These are phyloP conservation scores for Fusarium sp. DNA, from an alignment of 2,329 filamentous ascomycete genomes.

Conservation along the genomic window DNA sequence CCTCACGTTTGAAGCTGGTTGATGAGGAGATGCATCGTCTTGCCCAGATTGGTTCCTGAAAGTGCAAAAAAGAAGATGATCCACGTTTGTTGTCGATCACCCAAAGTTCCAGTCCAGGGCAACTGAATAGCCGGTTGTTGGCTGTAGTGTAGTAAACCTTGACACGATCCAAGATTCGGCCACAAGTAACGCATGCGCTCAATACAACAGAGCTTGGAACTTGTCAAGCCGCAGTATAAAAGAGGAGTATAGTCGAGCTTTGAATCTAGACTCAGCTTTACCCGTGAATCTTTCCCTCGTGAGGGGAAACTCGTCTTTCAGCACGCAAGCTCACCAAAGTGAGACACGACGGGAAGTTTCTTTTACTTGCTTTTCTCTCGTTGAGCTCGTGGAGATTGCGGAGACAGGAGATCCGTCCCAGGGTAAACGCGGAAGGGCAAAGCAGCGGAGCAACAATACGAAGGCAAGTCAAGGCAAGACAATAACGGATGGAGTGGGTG, in stretches of 20 bases:
- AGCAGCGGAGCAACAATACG: conserved; percentile 6
- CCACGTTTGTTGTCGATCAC: conserved; percentile 25
- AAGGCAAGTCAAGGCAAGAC: conserved; percentile 19
- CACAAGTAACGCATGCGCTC: conserved; percentile 32
- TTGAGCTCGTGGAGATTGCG: conserved; percentile 40
- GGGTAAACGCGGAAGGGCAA: conserved; percentile 33
- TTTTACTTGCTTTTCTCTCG: conserved; percentile 39
- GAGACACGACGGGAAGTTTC: conserved; percentile 41
- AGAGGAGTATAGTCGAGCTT: conserved; percentile 19
- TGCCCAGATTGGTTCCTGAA: conserved; percentile 29
- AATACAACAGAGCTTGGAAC: conserved; percentile 13
- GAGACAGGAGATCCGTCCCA: conserved; percentile 31
- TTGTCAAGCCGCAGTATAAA: conserved; percentile 27
- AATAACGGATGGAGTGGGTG: conserved; percentile 32
- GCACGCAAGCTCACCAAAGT: conserved; percentile 33
- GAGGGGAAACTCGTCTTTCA: conserved; percentile 28
- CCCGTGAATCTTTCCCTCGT: conserved; percentile 26
- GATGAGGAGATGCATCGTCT: conserved; percentile 41
- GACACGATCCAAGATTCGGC: conserved; percentile 8
- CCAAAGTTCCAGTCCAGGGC: conserved; percentile 22
- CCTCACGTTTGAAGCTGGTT: conserved; percentile 37
- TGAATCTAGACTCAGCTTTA: conserved; percentile 27
- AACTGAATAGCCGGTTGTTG: conserved; percentile 7
- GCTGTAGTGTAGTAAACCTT: conserved; percentile 23
- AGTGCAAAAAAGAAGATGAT: conserved; percentile 27